Base-by-base conservation (phyloP, 257 asterid species). In the Nicotiana knightiana region DNA sequence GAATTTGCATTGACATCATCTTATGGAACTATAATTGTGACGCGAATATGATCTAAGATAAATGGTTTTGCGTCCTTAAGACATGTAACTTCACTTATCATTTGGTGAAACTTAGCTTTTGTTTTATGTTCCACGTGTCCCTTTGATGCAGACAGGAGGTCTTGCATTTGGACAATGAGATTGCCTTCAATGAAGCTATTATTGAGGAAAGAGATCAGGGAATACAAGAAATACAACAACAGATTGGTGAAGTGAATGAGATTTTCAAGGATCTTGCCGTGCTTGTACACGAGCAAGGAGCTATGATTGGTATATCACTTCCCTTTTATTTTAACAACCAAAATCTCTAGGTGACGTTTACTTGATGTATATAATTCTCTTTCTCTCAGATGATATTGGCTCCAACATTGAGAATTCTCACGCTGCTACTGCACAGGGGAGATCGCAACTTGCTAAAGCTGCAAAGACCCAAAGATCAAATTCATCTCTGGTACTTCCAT, bases 181-280 rank as follows among this genome's bases (percentile, higher is more conserved):
- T 96, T 84, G 77, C 96, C 80, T 96, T 92, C 88, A 94, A 96
- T 63, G 97, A 96, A 84, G 98, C 98, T 80, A 92, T 93, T 81
- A 93, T 96, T 71, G 98, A 96, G 89, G 99, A 96, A 90, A 89
- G 98, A 83, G 98, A 94, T 15, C 99, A 89, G 66, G 99, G 99
- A 18, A 92, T 96, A 86, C 90, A 96, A 73, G 99, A 96, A 88
- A 94, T 96, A 65, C 97, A 93, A 65, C 96, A 96, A 67, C 98
- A 94, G 88, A 96, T 96, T 76, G 97, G 97, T 53, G 97, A 96
- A 93, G 99, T 96, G 64, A 94, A 91, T 84, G 98, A 93, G 87
- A 94, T 96, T 79, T 94, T 96, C 93, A 96, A 94, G 88, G 99
- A 93, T 87, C 93, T 96, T 11, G 97, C 96, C 0, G 97, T 96